Base-by-base conservation (phyloP, 1,139 yeast genomes). In the Blastobotrys arbuscula region DNA sequence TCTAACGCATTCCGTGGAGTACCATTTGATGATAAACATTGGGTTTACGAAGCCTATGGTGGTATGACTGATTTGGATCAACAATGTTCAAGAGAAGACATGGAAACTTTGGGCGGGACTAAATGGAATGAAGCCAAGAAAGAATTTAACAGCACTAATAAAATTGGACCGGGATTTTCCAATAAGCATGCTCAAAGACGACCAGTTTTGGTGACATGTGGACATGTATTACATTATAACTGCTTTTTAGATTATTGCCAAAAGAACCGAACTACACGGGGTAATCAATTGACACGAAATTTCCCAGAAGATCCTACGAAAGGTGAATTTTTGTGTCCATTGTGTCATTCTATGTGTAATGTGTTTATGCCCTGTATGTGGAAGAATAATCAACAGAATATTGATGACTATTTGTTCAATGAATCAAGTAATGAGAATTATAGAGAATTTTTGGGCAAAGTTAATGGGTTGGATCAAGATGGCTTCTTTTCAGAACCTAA, bases 201-300 rank as follows among this genome's bases (percentile, higher is more conserved):
- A 47, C 70, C 82, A 7, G 80, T 85, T 0, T 73, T 89, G 5
- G 81, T 83, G 58, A 82, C 95, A 47, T 92, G 98, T 69, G 95
- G 97, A 0, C 98, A 92, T 67, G 95, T 96, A 1, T 84, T 92
- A 81, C 98, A 92, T 65, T 80, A 78, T 55, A 75, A 78, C 33
- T 92, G 98, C 61, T 85, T 83, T 58, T 64, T 78, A 49, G 80
- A 81, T 52, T 86, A 81, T 61, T 68, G 81, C 60, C 72, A 72
- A 45, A 74, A 79, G 18, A 74, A 76, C 42, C 70, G 78, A 48
- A 67, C 72, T 13, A 75, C 83, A 28, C 85, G 78, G 59, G 36
- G 16, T 3, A 64, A 76, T 33, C 95, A 87, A 60, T 79, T 89
- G 31, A 85, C 96, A 0, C 73, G 95, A 62, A 86, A 89, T 50